phyloP scores from a whole-genome alignment of 1,139 yeast species.

The Candida sp. region DNA sequence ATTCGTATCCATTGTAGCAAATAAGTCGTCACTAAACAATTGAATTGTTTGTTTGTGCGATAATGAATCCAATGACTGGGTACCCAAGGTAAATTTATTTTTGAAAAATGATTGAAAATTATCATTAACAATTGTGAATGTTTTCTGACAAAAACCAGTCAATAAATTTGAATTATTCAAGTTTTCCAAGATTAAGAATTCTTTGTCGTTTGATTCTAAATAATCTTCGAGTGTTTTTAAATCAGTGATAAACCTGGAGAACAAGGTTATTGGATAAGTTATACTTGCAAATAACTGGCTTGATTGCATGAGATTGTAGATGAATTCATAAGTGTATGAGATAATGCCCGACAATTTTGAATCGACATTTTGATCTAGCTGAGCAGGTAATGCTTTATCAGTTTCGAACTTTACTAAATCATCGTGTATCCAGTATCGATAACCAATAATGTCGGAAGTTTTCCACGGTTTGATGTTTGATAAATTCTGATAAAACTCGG shows the following conservation, averaged over 20 bases:
- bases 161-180: slow-evolving; percentile 1
- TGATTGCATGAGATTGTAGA: slow-evolving; percentile 4
- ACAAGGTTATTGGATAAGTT: slow-evolving; percentile 10
- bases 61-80: neutral
- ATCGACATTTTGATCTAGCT: neutral
- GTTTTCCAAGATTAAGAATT: neutral
- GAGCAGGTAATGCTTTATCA: slow-evolving; percentile 1
- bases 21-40: slow-evolving; percentile 18
- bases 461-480: slow-evolving; percentile 24
- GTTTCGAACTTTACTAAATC: slow-evolving; percentile 11
- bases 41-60: neutral
- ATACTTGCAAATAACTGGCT: slow-evolving; percentile 6
- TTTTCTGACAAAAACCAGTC: slow-evolving; percentile 1
- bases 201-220: neutral
- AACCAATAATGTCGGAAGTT: slow-evolving; percentile 24
- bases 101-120: neutral
- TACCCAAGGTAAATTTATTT: neutral
- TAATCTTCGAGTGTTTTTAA: slow-evolving; percentile 16
- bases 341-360: neutral
- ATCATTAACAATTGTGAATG: slow-evolving; percentile 5
- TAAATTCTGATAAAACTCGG: slow-evolving; percentile 18
- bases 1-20: slow-evolving; percentile 22
- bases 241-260: slow-evolving; percentile 20
- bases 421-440: slow-evolving; percentile 25
- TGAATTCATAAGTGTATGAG: slow-evolving; percentile 8